phyloP scores from a whole-genome alignment of 176 grass and related monocot species.

The maize (Zea mays) region Zm-B73-REFERENCE-NAM-5.0 NC_050103.1:107479001-107479500 shows the following conservation, averaged over 20 bases:
- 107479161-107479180: slow-evolving; percentile 26
- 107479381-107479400: slow-evolving; percentile 39
- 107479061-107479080: slow-evolving; percentile 22
- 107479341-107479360: slow-evolving; percentile 29
- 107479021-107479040: slow-evolving; percentile 23
- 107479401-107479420: background rate
- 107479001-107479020: slow-evolving; percentile 22
- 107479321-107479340: slow-evolving; percentile 22
- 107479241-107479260: slow-evolving; percentile 62
- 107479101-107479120: slow-evolving; percentile 17
- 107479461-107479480: slow-evolving; percentile 8
- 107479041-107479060: slow-evolving; percentile 1
- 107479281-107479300: slow-evolving; percentile 51
- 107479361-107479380: slow-evolving; percentile 21
- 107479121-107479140: slow-evolving; percentile 44
- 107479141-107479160: slow-evolving; percentile 28
- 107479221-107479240: slow-evolving; percentile 41
- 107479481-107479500: background rate
- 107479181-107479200: slow-evolving; percentile 34
- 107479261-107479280: slow-evolving; percentile 45
- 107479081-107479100: slow-evolving; percentile 33
- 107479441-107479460: slow-evolving; percentile 17
- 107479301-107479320: slow-evolving; percentile 8
- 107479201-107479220: slow-evolving; percentile 46
- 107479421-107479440: slow-evolving; percentile 21